Base-by-base conservation (phyloP, 495 filamentous ascomycete species). In the Extremus antarcticus region DNA sequence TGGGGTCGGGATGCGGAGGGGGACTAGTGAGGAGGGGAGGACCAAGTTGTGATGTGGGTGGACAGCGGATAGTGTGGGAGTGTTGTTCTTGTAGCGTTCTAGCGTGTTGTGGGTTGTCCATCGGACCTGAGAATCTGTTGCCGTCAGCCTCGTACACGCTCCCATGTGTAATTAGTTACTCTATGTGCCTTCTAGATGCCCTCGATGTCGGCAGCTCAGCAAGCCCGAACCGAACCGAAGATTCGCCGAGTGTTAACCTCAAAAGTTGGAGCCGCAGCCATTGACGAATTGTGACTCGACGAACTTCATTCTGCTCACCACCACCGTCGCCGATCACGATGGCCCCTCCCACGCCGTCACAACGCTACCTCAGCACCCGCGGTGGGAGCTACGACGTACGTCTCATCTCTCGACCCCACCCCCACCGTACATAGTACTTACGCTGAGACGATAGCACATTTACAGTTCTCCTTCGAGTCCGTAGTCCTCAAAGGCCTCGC, bases 401-500 rank as follows among this genome's bases (percentile, higher is more conserved):
- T 69, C 19, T n/a, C n/a, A n/a, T n/a, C n/a, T n/a, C n/a, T n/a
- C n/a, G 19, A 23, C 63, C 61, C 40, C 58, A 20, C 17, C 25
- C 20, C 15, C 19, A 43, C 35, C 20, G 10, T 50, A 43, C 47
- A 50, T 53, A 45, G 50, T 53, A 45, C 56, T 53, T 50, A 59
- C 52, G 53, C 56, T 55, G 53, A 63, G 47, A 50, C 15, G 46
- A 35, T 35, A 35, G 29, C 60, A 61, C 35, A 35, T 25, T 39
- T 48, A 8, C 61, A 95, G 88, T 76, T 92, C 56, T 88, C 90
- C 46, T 97, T 97, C 67, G 90, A 95, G 69, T 78, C 84, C 22
- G 88, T 88, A 38, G 90, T 95, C 24, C 72, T 97, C 56, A 92
- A 96, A 68, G 91, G 91, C 23, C 82, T 97, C 32, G 90, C 91